Evolutionary conservation across 2,329 filamentous ascomycete species (phyloP), one percentile per base, ranked within the genome.

Genomic region (Cercospora brassicicola): DNA sequence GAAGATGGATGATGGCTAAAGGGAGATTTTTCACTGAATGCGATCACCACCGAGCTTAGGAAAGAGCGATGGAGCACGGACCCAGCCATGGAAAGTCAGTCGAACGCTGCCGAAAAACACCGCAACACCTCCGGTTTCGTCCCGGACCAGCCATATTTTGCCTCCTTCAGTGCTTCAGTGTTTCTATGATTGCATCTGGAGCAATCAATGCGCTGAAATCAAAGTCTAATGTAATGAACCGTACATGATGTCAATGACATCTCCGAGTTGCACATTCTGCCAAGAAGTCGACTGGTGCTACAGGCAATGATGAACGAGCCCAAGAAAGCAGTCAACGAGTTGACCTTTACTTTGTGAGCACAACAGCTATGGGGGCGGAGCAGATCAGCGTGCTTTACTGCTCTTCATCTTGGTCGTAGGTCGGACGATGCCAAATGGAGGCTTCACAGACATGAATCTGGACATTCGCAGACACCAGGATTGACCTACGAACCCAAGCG

Each of bases 31-130:
- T 42, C 31, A 56, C 30, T 64, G 31, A 11, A 64, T 57, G 62
- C 51, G 55, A 64, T 64, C 48, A 64, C 45, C 60, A 62, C 62
- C 20, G 48, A 55, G 48, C 55, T 59, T 59, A 23, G 28, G 6
- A 36, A 33, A 31, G 30, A 31, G 30, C 30, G 31, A 33, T 11
- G n/a, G 30, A 8, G 55, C 55, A 59, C 55, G 31, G 55, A 31
- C 30, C 55, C 55, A 4, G 3, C 3, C 55, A 59, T 59, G 55
- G 55, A 59, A 33, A 57, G 55, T 26, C 15, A 15, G 51, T 56
- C n/a, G 51, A 56, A 56, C 26, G 13, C 53, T 10, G 53, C 53
- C 26, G 53, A 56, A 56, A n/a, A 31, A n/a, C 30, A 31, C 53
- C 51, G 53, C 53, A 51, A 13, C 53, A 57, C 55, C 55, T 57